Conservation (phyloP, 257 asterid species). For the Parsonsia alboflavescens region DNA sequence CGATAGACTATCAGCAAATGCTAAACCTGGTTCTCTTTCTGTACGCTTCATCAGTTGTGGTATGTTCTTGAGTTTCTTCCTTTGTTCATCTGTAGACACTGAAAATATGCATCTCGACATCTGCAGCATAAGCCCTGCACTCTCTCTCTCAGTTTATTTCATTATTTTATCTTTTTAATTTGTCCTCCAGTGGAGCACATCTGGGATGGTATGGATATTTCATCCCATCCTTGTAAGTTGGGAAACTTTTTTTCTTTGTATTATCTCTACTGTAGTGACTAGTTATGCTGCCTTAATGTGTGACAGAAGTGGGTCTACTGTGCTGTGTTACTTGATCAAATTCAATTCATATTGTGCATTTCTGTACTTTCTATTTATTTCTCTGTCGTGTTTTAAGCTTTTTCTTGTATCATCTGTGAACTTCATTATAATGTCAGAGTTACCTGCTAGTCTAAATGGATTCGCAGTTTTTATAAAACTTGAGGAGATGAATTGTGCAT, state of each 20-base stretch:
- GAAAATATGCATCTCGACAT: neutral
- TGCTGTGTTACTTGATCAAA: neutral
- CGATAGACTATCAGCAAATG: slow-evolving; percentile 51
- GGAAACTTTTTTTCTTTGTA: neutral
- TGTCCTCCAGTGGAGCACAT: slow-evolving; percentile 41
- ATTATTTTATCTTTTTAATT: no score
- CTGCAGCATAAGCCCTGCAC: slow-evolving; percentile 16
- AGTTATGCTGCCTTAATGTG: neutral
- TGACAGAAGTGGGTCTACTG: neutral
- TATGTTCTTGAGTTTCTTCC: slow-evolving; percentile 33
- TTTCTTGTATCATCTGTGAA: neutral
- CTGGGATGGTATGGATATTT: slow-evolving; percentile 44
- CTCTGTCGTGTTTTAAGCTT: no score
- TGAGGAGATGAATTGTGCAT: neutral
- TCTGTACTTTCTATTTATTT: neutral
- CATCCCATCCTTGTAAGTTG: slow-evolving; percentile 41
- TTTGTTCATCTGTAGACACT: slow-evolving; percentile 7
- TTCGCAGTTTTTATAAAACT: neutral
- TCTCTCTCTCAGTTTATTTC: neutral
- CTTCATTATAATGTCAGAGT: neutral
- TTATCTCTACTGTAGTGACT: neutral
- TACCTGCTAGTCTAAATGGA: neutral
- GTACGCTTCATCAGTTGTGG: slow-evolving; percentile 83
- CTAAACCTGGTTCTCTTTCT: slow-evolving; percentile 69
- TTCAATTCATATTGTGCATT: neutral